Conservation (phyloP, 176 grass and related monocot genomes). For the Triticum urartu region DNA sequence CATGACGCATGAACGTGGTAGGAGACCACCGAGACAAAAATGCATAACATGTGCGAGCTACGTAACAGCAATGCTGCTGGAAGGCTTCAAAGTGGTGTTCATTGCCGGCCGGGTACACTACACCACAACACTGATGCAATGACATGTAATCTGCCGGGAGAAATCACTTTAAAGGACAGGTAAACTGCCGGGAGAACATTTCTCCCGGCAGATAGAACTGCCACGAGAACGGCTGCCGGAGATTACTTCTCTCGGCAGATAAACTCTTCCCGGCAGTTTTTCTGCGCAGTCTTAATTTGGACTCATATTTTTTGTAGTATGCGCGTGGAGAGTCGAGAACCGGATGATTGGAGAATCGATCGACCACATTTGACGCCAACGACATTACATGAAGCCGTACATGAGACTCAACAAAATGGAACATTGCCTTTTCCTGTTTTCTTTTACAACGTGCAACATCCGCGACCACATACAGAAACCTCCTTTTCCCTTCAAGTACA, state of each 20-base stretch:
- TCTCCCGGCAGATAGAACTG: too few species aligned
- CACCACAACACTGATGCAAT: too few species aligned
- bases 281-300: background rate
- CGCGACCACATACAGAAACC: too few species aligned
- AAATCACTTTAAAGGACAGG: too few species aligned
- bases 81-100: background rate
- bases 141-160: too few species aligned
- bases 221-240: too few species aligned
- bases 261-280: too few species aligned
- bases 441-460: background rate
- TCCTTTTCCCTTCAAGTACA: constrained; percentile 29
- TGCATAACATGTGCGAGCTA: background rate
- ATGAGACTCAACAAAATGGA: background rate
- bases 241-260: too few species aligned
- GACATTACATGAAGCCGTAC: background rate
- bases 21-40: too few species aligned
- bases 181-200: too few species aligned
- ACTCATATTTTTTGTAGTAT: background rate
- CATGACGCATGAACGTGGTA: too few species aligned
- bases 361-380: background rate
- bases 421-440: background rate
- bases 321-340: background rate
- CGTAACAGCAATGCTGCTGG: background rate
- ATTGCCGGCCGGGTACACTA: too few species aligned
- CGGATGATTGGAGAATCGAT: background rate